These are phyloP conservation scores for Arabidopsis hybrid DNA, from an alignment of 441 rosid genomes.

Conservation along the genomic window DNA sequence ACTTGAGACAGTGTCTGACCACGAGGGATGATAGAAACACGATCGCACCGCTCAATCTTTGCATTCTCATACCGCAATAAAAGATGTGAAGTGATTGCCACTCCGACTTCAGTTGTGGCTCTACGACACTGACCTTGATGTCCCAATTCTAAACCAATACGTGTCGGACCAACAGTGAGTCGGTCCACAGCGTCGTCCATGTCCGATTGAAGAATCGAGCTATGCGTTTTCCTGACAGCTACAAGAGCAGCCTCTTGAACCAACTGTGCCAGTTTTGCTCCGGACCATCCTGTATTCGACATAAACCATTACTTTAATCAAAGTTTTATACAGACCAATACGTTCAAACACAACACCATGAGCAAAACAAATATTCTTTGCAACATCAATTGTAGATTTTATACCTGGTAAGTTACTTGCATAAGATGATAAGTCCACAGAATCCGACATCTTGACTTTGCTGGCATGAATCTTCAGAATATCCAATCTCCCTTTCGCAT, in stretches of 20 bases:
- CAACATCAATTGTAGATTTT: neutral
- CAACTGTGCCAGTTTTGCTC: slow-evolving; percentile 91
- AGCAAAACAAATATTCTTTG: neutral
- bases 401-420: slow-evolving; percentile 92
- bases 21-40: slow-evolving; percentile 88
- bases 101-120: slow-evolving; percentile 92
- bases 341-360: slow-evolving; percentile 14
- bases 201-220: slow-evolving; percentile 77
- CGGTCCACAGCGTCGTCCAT: slow-evolving; percentile 94
- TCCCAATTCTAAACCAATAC: slow-evolving; percentile 75
- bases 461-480: slow-evolving; percentile 88
- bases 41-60: slow-evolving; percentile 80
- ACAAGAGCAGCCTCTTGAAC: slow-evolving; percentile 97
- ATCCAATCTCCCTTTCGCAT: slow-evolving; percentile 85
- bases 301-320: slow-evolving; percentile 30
- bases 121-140: slow-evolving; percentile 91
- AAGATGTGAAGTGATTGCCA: slow-evolving; percentile 86
- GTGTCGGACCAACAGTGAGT: slow-evolving; percentile 92
- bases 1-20: slow-evolving; percentile 92
- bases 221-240: slow-evolving; percentile 85
- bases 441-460: slow-evolving; percentile 93
- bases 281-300: slow-evolving; percentile 73
- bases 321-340: slow-evolving; percentile 29
- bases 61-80: slow-evolving; percentile 81
- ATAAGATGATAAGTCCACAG: slow-evolving; percentile 80